A percentile compares a stretch with the other conserved stretches of the same genome.
Conservation (phyloP, 139 green algal genomes). For the Dunaliella primolecta region DNA sequence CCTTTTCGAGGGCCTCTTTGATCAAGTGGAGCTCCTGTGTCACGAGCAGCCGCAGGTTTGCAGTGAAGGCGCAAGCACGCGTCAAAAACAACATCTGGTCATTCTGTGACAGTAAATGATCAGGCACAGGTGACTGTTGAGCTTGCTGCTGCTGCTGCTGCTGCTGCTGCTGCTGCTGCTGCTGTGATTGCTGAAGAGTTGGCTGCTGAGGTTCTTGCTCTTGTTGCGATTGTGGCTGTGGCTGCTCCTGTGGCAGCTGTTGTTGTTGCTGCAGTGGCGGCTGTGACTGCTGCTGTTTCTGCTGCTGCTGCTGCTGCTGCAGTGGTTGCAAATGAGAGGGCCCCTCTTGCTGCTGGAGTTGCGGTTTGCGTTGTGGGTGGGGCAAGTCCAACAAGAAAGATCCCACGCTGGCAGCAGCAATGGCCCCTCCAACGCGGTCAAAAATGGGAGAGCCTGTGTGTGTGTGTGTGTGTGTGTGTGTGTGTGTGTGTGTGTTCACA, state of each 20-base stretch:
- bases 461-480: not conserved
- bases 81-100: too few species aligned
- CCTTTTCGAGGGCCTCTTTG: too few species aligned
- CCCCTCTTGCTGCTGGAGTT: not conserved
- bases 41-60: too few species aligned
- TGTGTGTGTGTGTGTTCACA: not conserved
- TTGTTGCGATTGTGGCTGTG: not conserved
- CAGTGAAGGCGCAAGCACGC: too few species aligned
- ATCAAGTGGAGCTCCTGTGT: too few species aligned
- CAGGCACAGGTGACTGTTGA: too few species aligned
- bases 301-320: conserved; percentile 22
- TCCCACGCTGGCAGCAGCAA: not conserved
- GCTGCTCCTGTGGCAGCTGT: not conserved
- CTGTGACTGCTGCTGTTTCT: conserved; percentile 47
- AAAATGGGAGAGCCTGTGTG: not conserved
- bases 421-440: not conserved
- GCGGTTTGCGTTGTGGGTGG: not conserved
- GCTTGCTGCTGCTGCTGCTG: too few species aligned
- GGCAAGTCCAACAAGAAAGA: not conserved
- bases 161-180: too few species aligned
- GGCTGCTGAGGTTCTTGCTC: too few species aligned
- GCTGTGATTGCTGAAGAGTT: too few species aligned
- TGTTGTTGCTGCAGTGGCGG: conserved; percentile 17
- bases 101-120: too few species aligned
- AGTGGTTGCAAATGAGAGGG: conserved; percentile 13